Evolutionary conservation across 2,329 filamentous ascomycete genomes (phyloP).

Genomic region (Cladosporium sp.): DNA sequence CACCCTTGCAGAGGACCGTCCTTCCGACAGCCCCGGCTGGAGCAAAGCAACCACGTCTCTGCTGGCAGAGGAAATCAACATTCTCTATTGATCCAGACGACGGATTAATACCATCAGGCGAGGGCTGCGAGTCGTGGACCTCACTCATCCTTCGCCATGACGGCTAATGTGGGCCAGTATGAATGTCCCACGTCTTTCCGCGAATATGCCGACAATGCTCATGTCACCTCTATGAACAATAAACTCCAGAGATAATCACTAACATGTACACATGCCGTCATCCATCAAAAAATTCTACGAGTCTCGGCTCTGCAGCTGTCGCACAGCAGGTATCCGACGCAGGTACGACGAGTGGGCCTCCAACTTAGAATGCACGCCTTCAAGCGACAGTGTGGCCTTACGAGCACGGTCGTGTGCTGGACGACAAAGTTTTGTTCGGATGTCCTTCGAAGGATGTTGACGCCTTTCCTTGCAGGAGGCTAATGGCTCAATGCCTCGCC

Average conservation of each 20-base stretch:
- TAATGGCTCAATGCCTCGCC: background rate
- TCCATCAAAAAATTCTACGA: background rate
- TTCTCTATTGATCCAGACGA: background rate
- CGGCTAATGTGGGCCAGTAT: too few relatives aligned
- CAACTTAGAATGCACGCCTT: background rate
- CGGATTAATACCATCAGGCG: background rate
- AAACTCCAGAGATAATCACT: background rate
- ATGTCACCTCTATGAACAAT: background rate
- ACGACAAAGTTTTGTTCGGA: background rate
- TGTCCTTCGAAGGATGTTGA: background rate
- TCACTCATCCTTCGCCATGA: background rate
- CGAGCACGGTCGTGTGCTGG: background rate
- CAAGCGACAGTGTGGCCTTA: background rate
- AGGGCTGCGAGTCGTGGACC: background rate
- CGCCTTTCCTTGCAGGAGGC: background rate
- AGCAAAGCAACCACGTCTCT: background rate
- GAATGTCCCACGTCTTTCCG: too few relatives aligned
- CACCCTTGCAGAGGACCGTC: conserved; percentile 9
- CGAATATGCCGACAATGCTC: too few relatives aligned
- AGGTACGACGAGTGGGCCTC: background rate
- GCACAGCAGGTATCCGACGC: conserved; percentile 1
- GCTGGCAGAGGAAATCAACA: background rate
- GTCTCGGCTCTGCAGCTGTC: background rate
- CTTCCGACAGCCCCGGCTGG: conserved; percentile 9
- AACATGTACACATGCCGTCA: background rate